phyloP scores from a whole-genome alignment of 2,329 filamentous ascomycete genomes.

The Ceratocystis eucalypticola region DNA sequence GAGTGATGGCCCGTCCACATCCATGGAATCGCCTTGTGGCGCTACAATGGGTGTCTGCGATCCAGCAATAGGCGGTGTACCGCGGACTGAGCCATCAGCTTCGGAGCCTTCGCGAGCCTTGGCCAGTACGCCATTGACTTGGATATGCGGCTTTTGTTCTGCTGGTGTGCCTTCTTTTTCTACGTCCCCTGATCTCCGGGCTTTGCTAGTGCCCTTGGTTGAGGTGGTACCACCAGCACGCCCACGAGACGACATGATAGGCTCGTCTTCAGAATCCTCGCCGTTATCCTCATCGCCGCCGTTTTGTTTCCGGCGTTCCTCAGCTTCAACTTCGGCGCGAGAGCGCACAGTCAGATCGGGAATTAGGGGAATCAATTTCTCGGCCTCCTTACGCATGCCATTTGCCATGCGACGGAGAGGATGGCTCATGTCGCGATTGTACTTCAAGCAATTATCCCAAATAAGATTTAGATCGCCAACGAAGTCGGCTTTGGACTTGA shows the following conservation, averaged over 20 bases:
- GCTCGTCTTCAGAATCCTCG: constrained; percentile 92
- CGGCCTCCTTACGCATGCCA: constrained; percentile 93
- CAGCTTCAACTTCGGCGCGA: constrained; percentile 84
- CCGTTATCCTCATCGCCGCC: constrained; percentile 69
- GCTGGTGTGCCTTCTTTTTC: constrained; percentile 66
- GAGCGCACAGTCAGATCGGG: constrained; percentile 84
- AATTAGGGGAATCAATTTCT: constrained; percentile 89
- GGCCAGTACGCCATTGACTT: constrained; percentile 49
- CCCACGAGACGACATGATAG: constrained; percentile 93
- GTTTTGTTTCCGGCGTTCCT: constrained; percentile 71
- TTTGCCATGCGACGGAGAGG: constrained; percentile 84
- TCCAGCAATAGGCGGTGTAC: constrained; percentile 61
- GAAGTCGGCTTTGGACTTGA: constrained; percentile 87
- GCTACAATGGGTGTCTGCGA: constrained; percentile 63
- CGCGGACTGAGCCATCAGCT: constrained; percentile 62
- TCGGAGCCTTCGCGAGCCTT: constrained; percentile 64
- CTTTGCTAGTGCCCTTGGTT: constrained; percentile 59
- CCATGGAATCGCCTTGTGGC: constrained; percentile 73
- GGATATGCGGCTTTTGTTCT: constrained; percentile 60
- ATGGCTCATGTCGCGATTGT: constrained; percentile 82
- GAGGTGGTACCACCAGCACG: constrained; percentile 54
- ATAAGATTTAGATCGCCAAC: constrained; percentile 87
- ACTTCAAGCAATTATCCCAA: constrained; percentile 92
- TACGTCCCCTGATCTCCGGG: constrained; percentile 50
- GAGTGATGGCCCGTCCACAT: constrained; percentile 65